Conservation (phyloP, 495 filamentous ascomycete species). For the Aspergillus homomorphus region DNA sequence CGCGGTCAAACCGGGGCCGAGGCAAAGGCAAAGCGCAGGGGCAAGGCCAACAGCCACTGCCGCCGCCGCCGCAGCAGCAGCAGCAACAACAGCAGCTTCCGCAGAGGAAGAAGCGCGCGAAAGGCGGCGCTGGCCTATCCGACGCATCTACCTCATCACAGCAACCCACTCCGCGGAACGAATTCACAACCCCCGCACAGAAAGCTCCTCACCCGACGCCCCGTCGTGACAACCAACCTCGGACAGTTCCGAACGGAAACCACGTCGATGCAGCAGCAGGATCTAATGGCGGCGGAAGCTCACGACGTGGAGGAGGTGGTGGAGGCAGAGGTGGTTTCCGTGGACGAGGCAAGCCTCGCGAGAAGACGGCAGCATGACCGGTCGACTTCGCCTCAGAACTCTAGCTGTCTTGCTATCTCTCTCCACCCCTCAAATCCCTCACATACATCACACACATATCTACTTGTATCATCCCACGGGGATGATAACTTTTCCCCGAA, state of each 20-base stretch:
- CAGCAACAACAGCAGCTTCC: neutral
- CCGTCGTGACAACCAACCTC: slow-evolving; percentile 13
- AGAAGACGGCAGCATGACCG: neutral
- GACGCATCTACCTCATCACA: slow-evolving; percentile 7
- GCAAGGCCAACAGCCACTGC: neutral
- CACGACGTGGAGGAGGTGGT: slow-evolving; percentile 2
- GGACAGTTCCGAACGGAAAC: slow-evolving; percentile 4
- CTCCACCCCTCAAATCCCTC: neutral
- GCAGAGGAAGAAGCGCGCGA: slow-evolving; percentile 32
- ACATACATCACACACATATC: neutral
- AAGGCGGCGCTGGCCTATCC: slow-evolving; percentile 9
- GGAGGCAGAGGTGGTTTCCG: slow-evolving; percentile 7
- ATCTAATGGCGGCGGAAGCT: slow-evolving; percentile 17
- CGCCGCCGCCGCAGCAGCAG: neutral
- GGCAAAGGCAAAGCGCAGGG: slow-evolving; percentile 17
- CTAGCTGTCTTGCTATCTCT: no score
- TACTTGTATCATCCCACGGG: neutral
- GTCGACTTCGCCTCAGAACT: no score
- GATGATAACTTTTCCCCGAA: neutral
- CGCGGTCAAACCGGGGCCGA: slow-evolving; percentile 26
- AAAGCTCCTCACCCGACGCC: neutral
- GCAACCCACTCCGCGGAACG: slow-evolving; percentile 10
- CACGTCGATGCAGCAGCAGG: slow-evolving; percentile 1
- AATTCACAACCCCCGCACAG: neutral
- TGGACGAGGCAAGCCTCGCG: slow-evolving; percentile 9